A percentile compares a stretch with the other conserved stretches of the same genome.
Evolutionary conservation across 2,329 filamentous ascomycete species (phyloP).

Genomic region (Purpureocillium lavendulum): DNA sequence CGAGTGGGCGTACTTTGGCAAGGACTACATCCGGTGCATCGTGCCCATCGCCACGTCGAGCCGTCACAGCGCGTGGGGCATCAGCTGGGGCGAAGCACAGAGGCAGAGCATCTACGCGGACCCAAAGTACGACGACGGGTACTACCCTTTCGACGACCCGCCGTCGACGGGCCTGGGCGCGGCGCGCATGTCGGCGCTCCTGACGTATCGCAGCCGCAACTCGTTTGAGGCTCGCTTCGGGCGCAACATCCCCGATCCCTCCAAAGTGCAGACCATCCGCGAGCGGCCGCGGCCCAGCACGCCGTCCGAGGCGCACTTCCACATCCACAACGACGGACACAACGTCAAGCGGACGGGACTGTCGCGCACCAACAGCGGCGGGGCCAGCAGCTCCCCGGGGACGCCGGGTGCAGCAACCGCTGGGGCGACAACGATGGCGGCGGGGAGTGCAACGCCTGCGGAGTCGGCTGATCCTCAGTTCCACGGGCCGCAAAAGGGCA

Average conservation of each 20-base stretch:
- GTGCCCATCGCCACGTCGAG: constrained; percentile 81
- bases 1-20: constrained; percentile 87
- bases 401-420: no score
- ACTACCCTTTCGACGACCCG: constrained; percentile 82
- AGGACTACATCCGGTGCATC: constrained; percentile 71
- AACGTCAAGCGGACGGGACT: constrained; percentile 45
- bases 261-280: constrained; percentile 75
- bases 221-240: constrained; percentile 96
- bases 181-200: constrained; percentile 89
- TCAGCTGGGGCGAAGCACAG: constrained; percentile 85
- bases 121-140: constrained; percentile 96
- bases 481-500: constrained; percentile 49
- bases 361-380: constrained; percentile 39
- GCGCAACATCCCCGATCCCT: constrained; percentile 81
- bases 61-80: constrained; percentile 80
- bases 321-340: constrained; percentile 78
- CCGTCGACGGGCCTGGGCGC: constrained; percentile 82
- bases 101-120: constrained; percentile 94
- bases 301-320: constrained; percentile 64
- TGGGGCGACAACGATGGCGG: background rate
- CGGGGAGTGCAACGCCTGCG: constrained; percentile 11
- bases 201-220: constrained; percentile 94
- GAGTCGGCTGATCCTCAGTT: constrained; percentile 54
- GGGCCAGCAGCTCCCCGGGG: constrained; percentile 10
- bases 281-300: constrained; percentile 52